Evolutionary conservation across 208 protist species (phyloP).

Genomic region (Wallacemonas rigidus): DNA sequence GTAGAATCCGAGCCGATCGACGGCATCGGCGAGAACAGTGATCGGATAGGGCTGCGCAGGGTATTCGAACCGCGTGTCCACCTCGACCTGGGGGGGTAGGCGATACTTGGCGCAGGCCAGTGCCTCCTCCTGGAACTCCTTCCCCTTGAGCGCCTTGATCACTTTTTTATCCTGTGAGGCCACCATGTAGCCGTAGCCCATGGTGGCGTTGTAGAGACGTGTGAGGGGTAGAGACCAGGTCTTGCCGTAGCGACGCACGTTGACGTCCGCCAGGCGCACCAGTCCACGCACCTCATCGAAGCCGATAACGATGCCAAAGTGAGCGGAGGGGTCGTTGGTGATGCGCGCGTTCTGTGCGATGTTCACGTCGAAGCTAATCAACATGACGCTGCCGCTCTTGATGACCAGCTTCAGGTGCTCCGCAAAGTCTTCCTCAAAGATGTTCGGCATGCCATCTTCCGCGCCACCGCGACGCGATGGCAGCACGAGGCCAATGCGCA

Average conservation of each 20-base stretch:
- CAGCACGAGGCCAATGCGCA: slow-evolving; percentile 73
- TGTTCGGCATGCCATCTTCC: slow-evolving; percentile 84
- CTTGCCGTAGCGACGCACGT: slow-evolving; percentile 89
- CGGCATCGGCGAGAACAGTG: slow-evolving; percentile 86
- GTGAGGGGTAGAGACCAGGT: slow-evolving; percentile 82
- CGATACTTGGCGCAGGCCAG: slow-evolving; percentile 63
- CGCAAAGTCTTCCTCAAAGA: slow-evolving; percentile 77
- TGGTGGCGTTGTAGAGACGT: slow-evolving; percentile 82
- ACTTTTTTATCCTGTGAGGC: slow-evolving; percentile 69
- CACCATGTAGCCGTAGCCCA: slow-evolving; percentile 91
- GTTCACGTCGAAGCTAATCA: slow-evolving; percentile 90
- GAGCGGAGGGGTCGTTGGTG: slow-evolving; percentile 49
- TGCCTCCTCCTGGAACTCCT: slow-evolving; percentile 53
- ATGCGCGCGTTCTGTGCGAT: slow-evolving; percentile 79
- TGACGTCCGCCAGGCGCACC: slow-evolving; percentile 87
- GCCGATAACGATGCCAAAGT: slow-evolving; percentile 90
- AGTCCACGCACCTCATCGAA: slow-evolving; percentile 70
- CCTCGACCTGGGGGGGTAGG: slow-evolving; percentile 55
- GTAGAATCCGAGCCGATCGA: slow-evolving; percentile 76
- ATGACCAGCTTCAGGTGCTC: slow-evolving; percentile 67
- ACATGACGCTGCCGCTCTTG: slow-evolving; percentile 77
- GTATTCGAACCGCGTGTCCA: slow-evolving; percentile 82
- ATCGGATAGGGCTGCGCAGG: slow-evolving; percentile 75
- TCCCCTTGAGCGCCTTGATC: slow-evolving; percentile 63
- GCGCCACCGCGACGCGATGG: slow-evolving; percentile 68